phyloP scores from a whole-genome alignment of 805 yeast species.

The Dipodascus albidus region DNA sequence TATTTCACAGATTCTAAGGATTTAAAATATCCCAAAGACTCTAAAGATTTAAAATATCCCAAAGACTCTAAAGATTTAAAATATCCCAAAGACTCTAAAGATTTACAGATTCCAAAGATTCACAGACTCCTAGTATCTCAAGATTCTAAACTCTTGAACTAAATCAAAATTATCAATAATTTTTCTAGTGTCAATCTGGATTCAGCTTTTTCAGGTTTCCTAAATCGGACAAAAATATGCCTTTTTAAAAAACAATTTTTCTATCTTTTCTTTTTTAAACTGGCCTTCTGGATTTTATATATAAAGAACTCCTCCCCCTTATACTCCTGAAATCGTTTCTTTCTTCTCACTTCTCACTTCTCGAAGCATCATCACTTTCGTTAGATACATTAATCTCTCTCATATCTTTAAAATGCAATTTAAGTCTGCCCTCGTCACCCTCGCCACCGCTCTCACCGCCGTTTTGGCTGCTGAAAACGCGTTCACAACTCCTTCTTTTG shows the following conservation, averaged over 20 bases:
- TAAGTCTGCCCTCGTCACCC: not conserved
- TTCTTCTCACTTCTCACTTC: not conserved
- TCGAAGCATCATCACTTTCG: not conserved
- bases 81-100: too few species aligned
- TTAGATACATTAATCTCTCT: not conserved
- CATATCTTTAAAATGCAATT: not conserved
- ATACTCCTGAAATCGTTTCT: not conserved
- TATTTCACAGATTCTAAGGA: too few species aligned
- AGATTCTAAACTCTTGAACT: too few species aligned
- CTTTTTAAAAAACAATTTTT: not conserved
- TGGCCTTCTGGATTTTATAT: not conserved
- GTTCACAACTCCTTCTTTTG: conserved; percentile 18
- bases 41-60: too few species aligned
- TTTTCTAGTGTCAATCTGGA: too few species aligned
- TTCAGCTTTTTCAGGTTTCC: not conserved
- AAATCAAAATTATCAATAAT: too few species aligned
- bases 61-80: too few species aligned
- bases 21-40: too few species aligned
- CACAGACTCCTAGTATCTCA: too few species aligned
- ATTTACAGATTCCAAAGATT: too few species aligned
- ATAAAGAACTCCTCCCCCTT: not conserved
- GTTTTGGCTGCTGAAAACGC: conserved; percentile 13
- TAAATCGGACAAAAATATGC: not conserved
- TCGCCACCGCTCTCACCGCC: conserved; percentile 8
- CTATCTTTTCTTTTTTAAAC: not conserved